Percentiles rank a stretch among this genome's conserved stretches.
Evolutionary conservation across 352 stramenopile genomes (phyloP).

Genomic region (Phytophthora vignae): DNA sequence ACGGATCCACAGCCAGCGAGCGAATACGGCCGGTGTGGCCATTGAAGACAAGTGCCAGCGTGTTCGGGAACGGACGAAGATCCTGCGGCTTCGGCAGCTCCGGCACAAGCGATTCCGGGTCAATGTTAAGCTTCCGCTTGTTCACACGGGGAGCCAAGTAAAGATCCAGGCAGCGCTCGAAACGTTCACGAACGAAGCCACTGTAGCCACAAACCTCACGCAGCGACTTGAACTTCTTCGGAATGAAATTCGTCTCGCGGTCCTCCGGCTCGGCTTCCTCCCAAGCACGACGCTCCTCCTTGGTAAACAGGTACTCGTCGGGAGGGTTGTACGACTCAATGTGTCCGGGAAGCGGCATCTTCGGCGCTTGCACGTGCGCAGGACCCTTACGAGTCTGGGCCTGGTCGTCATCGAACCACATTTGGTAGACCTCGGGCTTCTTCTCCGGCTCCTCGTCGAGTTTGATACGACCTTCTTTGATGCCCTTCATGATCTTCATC

Average conservation of each 20-base stretch:
- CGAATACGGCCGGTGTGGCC: conserved; percentile 93
- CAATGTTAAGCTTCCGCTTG: conserved; percentile 98
- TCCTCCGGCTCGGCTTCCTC: conserved; percentile 95
- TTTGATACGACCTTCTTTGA: conserved; percentile 96
- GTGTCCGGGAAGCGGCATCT: conserved; percentile 97
- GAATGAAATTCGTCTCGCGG: conserved; percentile 97
- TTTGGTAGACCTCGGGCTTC: conserved; percentile 91
- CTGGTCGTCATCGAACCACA: conserved; percentile 94
- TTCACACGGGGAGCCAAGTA: conserved; percentile 98
- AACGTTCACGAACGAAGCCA: conserved; percentile 98
- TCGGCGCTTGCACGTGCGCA: conserved; percentile 97
- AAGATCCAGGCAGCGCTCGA: conserved; percentile 99
- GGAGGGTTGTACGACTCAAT: conserved; percentile 99
- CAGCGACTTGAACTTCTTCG: conserved; percentile 97
- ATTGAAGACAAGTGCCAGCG: conserved; percentile 87
- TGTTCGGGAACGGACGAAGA: conserved; percentile 98
- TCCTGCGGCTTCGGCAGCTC: conserved; percentile 97
- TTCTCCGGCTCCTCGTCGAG: conserved; percentile 93
- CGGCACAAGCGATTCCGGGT: conserved; percentile 96
- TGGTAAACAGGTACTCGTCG: conserved; percentile 98
- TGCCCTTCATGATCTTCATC: conserved; percentile 96
- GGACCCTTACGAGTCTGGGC: conserved; percentile 92
- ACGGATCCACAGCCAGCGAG: conserved; percentile 94
- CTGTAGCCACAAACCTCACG: conserved; percentile 97
- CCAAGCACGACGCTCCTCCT: conserved; percentile 97